Conservation (phyloP, 495 filamentous ascomycete species). For the Xylaria grammica region DNA sequence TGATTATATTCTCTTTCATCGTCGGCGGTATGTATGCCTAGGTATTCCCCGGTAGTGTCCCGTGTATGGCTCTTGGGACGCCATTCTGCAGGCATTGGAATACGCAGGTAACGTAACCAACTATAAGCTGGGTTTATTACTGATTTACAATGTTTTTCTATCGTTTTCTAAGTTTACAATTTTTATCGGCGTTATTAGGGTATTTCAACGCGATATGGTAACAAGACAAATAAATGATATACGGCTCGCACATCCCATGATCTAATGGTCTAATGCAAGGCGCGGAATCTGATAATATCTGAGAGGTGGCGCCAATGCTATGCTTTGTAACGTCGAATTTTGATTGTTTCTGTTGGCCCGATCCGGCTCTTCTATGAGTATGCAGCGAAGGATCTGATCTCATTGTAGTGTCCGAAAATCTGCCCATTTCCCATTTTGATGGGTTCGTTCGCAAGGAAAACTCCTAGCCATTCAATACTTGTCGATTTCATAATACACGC, state of each 20-base stretch:
- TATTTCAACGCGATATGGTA: not conserved
- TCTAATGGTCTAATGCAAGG: slow-evolving; percentile 14
- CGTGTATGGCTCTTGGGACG: not conserved
- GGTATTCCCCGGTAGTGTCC: not conserved
- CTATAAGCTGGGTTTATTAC: not conserved
- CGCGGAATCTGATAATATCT: slow-evolving; percentile 3
- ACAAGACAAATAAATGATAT: not conserved
- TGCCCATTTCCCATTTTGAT: slow-evolving; percentile 3
- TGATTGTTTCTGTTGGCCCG: slow-evolving; percentile 5
- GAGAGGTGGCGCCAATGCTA: not conserved
- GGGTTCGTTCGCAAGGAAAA: slow-evolving; percentile 4
- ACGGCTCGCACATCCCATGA: not conserved
- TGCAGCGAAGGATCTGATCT: not conserved
- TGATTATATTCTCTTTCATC: no score
- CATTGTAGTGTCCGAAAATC: not conserved
- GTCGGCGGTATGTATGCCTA: no score
- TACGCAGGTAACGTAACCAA: not conserved
- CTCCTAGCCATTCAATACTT: slow-evolving; percentile 18
- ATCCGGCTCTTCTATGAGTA: not conserved
- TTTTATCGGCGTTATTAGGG: not conserved
- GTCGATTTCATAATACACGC: slow-evolving; percentile 35
- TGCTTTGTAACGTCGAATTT: slow-evolving; percentile 10
- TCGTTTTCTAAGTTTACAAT: slow-evolving; percentile 15
- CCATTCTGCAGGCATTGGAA: not conserved
- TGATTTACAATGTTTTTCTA: slow-evolving; percentile 7